Conservation (phyloP, 257 asterid species). For the Coffea eugenioides region DNA sequence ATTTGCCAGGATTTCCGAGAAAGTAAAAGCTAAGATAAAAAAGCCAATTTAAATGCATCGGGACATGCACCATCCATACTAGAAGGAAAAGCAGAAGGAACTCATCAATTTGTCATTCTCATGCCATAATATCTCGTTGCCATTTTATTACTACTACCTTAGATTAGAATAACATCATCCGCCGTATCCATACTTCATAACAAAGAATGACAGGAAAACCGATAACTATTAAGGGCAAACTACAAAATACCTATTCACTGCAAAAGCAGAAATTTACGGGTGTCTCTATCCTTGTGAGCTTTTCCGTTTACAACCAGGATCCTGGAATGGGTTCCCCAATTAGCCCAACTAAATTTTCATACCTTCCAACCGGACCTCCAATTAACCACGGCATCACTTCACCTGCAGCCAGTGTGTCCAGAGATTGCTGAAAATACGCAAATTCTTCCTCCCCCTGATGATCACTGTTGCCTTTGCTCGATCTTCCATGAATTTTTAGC, state of each 20-base stretch:
- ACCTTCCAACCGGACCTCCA: not conserved
- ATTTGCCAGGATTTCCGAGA: too few relatives aligned
- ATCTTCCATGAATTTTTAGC: conserved; percentile 61
- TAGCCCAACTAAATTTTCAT: not conserved
- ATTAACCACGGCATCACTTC: not conserved
- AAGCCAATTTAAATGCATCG: too few relatives aligned
- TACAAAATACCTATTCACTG: not conserved
- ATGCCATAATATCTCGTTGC: too few relatives aligned
- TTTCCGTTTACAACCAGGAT: conserved; percentile 1
- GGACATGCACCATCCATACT: too few relatives aligned
- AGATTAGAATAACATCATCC: conserved; percentile 14
- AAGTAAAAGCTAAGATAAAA: too few relatives aligned
- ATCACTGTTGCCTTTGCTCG: conserved; percentile 44
- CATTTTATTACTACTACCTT: too few relatives aligned
- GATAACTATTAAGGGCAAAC: conserved; percentile 1
- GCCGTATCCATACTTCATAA: conserved; percentile 8
- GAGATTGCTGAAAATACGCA: not conserved
- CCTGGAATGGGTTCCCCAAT: not conserved
- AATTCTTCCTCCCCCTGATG: not conserved
- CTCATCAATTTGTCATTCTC: too few relatives aligned
- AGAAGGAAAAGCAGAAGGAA: too few relatives aligned
- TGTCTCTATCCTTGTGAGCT: not conserved
- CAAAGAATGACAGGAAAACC: conserved; percentile 19
- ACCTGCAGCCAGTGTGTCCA: not conserved
- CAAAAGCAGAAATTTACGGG: not conserved